A percentile compares a stretch with the other conserved stretches of the same genome.
phyloP scores from a whole-genome alignment of 176 grass and related monocot genomes.

The Areca catechu region DNA sequence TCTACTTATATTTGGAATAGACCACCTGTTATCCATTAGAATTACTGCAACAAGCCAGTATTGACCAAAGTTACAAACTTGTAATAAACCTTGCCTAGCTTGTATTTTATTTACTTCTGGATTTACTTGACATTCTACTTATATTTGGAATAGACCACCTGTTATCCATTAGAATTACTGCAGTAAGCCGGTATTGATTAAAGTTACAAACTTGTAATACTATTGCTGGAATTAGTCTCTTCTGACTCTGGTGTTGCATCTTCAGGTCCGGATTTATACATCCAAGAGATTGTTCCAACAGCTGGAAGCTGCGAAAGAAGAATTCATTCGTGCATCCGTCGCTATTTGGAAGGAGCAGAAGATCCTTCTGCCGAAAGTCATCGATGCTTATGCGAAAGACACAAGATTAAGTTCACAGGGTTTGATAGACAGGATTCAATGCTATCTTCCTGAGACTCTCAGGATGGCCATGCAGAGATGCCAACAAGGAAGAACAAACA shows the following conservation, averaged over 20 bases:
- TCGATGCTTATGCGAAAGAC: constrained; percentile 12
- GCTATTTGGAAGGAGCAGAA: constrained; percentile 18
- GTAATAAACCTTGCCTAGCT: too few species aligned
- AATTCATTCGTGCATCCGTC: constrained; percentile 1
- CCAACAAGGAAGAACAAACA: neutral
- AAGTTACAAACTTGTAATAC: too few species aligned
- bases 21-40: too few species aligned
- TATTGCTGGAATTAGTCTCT: too few species aligned
- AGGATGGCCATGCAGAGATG: constrained; percentile 11
- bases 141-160: too few species aligned
- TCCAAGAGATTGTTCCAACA: constrained; percentile 6
- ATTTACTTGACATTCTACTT: too few species aligned
- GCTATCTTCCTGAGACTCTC: constrained; percentile 8
- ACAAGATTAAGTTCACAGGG: constrained; percentile 2
- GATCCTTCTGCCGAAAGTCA: constrained; percentile 5
- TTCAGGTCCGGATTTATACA: constrained; percentile 5
- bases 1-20: too few species aligned
- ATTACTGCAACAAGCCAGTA: too few species aligned
- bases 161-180: too few species aligned
- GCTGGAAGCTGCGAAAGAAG: constrained; percentile 9
- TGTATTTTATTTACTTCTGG: too few species aligned
- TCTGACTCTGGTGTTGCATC: neutral
- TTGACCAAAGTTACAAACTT: too few species aligned
- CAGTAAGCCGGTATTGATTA: too few species aligned
- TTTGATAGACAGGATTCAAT: constrained; percentile 1